Conservation (phyloP, 306 rosid species). For the Hippophae rhamnoides region DNA sequence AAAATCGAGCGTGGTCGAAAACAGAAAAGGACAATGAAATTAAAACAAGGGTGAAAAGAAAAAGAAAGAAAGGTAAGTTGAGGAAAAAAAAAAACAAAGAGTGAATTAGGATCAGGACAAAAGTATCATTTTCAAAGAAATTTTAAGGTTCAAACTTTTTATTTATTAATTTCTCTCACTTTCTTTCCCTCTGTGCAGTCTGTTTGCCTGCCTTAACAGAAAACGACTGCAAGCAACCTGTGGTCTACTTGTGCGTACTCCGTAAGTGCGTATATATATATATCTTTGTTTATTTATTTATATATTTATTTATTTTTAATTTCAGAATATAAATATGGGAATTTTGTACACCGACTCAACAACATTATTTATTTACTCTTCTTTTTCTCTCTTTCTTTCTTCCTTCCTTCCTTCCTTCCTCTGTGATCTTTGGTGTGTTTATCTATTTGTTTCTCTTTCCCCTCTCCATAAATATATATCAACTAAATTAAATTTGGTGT, state of each 20-base stretch:
- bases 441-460: conserved; percentile 9
- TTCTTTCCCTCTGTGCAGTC: too few species aligned
- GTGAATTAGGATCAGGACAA: conserved; percentile 27
- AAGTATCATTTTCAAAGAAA: conserved; percentile 36
- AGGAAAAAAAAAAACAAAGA: conserved; percentile 1
- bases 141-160: conserved; percentile 43
- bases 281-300: not conserved
- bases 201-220: conserved; percentile 44
- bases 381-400: conserved; percentile 29
- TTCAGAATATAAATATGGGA: conserved; percentile 13
- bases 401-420: not conserved
- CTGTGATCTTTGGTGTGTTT: not conserved
- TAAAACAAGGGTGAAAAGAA: too few species aligned
- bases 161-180: conserved; percentile 14
- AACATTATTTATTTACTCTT: conserved; percentile 7
- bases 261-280: conserved; percentile 9
- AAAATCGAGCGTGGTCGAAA: too few species aligned
- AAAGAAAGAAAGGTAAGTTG: too few species aligned
- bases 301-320: not conserved
- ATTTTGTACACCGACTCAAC: conserved; percentile 49
- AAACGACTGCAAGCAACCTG: conserved; percentile 75
- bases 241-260: conserved; percentile 38
- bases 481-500: conserved; percentile 8
- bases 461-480: too few species aligned
- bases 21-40: too few species aligned